Base-by-base conservation (phyloP, 2,329 filamentous ascomycete genomes). In the Zymoseptoria brevis region DNA sequence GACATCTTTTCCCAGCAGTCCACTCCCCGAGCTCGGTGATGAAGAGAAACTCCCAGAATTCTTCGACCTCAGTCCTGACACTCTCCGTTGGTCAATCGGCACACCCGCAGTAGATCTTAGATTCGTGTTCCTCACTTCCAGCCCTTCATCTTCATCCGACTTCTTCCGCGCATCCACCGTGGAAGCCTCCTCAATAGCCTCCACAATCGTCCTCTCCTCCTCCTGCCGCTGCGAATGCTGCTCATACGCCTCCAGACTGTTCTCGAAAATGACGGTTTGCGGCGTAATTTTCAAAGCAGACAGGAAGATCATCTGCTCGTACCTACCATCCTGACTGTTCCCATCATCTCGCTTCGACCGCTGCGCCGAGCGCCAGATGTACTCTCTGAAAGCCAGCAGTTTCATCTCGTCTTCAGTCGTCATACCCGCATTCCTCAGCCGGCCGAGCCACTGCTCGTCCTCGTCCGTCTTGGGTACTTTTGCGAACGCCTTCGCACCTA, bases 231-330 rank as follows among this genome's bases (percentile, higher is more conserved):
- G 71, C 62, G 64, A 59, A 5, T 64, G 64, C 56, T 71, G 61
- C 59, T 76, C 74, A 50, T 78, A 75, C 8, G 84, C 75, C 8
- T 83, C 77, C 49, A 80, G 81, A 48, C 84, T 83, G 57, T 92
- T 90, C 65, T 96, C 91, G 68, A 97, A 97, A 70, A 97, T 88
- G 1, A 99, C 87, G 0, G 90, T 97, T 70, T 96, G 90, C 2
- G 89, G 88, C 1, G 86, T 88, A 30, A 96, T 85, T 11, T 86
- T 85, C 55, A 96, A 77, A 49, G 85, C 86, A 63, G 88, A 87
- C 22, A 97, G 75, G 0, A 86, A 81, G 6, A 97, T 81, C 11
- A 96, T 84, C 55, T 83, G 83, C 65, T 88, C 89, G 62, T 89
- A 79, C 2, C 73, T 68, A 2, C 66, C 65, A 51, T 65, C 72